Conservation (phyloP, 331 rosid genomes). For the Pyracantha coccinea region DNA sequence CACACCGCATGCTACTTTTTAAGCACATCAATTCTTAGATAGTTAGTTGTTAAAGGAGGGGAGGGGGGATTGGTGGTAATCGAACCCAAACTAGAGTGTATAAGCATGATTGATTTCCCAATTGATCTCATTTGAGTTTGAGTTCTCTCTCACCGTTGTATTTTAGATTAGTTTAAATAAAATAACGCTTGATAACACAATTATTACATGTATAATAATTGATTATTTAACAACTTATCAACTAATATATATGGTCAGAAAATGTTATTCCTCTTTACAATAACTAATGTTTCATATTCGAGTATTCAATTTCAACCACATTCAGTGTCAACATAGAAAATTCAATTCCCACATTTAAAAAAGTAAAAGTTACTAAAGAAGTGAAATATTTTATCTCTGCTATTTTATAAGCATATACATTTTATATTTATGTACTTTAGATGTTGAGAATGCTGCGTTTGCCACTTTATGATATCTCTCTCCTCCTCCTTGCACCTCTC, state of each 20-base stretch:
- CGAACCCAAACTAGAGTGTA: too few relatives aligned
- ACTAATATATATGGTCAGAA: neutral
- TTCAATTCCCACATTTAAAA: slow-evolving; percentile 1
- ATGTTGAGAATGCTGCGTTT: slow-evolving; percentile 17
- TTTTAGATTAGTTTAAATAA: neutral
- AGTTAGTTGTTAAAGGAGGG: neutral
- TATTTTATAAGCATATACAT: neutral
- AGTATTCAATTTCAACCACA: too few relatives aligned
- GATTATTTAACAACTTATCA: neutral
- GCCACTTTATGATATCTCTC: slow-evolving; percentile 3
- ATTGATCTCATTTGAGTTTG: neutral
- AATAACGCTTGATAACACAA: neutral
- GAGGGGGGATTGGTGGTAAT: neutral
- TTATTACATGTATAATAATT: neutral
- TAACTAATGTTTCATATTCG: too few relatives aligned
- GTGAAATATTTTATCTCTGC: neutral
- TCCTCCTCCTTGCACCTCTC: slow-evolving; percentile 4
- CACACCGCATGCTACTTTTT: neutral
- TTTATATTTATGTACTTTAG: neutral
- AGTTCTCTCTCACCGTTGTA: neutral
- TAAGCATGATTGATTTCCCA: neutral
- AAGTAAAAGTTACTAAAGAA: neutral
- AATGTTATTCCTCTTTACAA: neutral
- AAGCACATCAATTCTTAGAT: neutral
- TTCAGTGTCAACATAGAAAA: neutral